Evolutionary conservation across 202 grass and related monocot species (phyloP), one percentile per base, ranked within the genome.

Genomic region (Alloteropsis angusta): DNA sequence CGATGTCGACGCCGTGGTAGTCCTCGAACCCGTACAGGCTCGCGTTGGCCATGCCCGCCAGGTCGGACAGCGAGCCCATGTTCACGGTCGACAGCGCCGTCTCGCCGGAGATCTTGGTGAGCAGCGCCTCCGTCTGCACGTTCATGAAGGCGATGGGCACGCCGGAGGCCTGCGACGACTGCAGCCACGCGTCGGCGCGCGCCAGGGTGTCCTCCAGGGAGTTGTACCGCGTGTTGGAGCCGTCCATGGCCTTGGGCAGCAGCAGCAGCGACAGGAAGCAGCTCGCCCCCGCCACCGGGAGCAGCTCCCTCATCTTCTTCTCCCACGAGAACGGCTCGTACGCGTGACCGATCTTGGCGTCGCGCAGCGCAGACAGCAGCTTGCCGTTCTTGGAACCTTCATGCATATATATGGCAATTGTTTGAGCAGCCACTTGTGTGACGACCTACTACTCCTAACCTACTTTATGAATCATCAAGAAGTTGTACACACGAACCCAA

Each of bases 11-110:
- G 62, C 87, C 95, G 38, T 98, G 95, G 81, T 98, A 94, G 79
- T 98, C 92, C 88, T 98, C 87, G 65, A 98, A 98, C 5, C 92
- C 89, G 43, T 98, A 98, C 59, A 98, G 87, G 68, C 91, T 94
- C 17, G 80, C 89, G 85, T 85, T 98, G 8, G 87, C 92, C 81
- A 89, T 90, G 78, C 85, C 91, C 7, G 83, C 83, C 9, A 97
- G 89, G 81, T 98, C 92, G 12, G 89, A 82, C 16, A 90, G 74
- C 1, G 89, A 92, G 2, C 89, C 79, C 87, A 67, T 92, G 78
- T 85, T 97, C 74, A 94, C 89, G 5, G 92, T 98, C 4, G 95
- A 91, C 7, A 90, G 68, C 41, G 92, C 89, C 32, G 79, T 90
- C 43, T 98, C 89, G 28, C 95, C 87, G 18, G 95, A 98, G 56